Conservation (phyloP, 805 yeast species). For the Schwanniomyces occidentalis region DNA sequence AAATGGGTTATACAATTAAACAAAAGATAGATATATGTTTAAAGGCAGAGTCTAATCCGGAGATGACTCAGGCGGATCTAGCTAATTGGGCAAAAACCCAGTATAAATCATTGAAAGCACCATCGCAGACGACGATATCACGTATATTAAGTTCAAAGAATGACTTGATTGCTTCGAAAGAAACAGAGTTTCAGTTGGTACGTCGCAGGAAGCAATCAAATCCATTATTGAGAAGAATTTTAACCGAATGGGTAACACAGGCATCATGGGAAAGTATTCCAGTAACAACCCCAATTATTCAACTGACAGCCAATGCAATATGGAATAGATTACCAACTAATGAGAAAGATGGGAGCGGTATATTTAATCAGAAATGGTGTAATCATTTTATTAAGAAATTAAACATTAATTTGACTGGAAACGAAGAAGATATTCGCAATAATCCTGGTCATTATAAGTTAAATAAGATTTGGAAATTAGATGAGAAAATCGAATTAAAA, state of each 20-base stretch:
- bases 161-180: constrained; percentile 50
- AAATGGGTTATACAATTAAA: constrained; percentile 61
- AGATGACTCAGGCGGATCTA: constrained; percentile 65
- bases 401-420: constrained; percentile 51
- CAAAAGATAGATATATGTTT: constrained; percentile 68
- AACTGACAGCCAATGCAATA: constrained; percentile 60
- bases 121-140: constrained; percentile 69
- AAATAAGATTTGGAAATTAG: constrained; percentile 60
- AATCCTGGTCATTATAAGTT: constrained; percentile 29
- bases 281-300: constrained; percentile 61
- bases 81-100: constrained; percentile 64
- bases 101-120: constrained; percentile 53
- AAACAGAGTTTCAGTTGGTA: constrained; percentile 51
- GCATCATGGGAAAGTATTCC: constrained; percentile 68
- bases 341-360: constrained; percentile 61
- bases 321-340: constrained; percentile 60
- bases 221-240: constrained; percentile 54
- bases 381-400: constrained; percentile 47
- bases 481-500: constrained; percentile 54
- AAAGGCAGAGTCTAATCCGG: constrained; percentile 66
- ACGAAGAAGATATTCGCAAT: constrained; percentile 39
- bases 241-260: constrained; percentile 70
- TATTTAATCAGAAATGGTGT: constrained; percentile 67
- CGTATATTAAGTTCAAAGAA: constrained; percentile 58
- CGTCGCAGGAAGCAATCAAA: constrained; percentile 57